Conservation (phyloP, 2,329 filamentous ascomycete genomes). For the Aureobasidium sp. region DNA sequence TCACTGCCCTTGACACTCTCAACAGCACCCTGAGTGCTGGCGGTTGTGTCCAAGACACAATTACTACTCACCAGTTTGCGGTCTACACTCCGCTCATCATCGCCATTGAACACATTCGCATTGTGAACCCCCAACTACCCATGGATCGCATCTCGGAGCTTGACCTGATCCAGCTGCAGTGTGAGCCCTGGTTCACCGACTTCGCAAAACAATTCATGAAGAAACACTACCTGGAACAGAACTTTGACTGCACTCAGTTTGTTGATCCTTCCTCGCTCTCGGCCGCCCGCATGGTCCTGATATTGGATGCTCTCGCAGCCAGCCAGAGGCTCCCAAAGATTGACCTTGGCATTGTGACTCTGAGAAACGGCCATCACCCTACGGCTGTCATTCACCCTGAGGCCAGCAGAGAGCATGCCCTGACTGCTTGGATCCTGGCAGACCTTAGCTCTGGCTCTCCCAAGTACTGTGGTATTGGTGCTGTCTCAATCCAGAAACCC, state of each 20-base stretch:
- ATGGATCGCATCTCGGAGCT: neutral
- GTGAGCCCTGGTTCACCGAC: neutral
- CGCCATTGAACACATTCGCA: neutral
- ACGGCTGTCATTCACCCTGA: neutral
- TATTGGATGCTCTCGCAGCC: neutral
- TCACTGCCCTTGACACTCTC: too few species aligned
- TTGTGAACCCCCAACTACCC: too few species aligned
- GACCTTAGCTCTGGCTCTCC: neutral
- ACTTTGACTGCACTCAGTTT: neutral
- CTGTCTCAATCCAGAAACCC: neutral
- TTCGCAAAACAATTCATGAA: neutral
- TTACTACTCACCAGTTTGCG: too few species aligned
- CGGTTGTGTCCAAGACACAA: too few species aligned
- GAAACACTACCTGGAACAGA: neutral
- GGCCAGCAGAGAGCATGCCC: neutral
- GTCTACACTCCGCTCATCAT: neutral
- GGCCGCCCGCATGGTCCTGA: neutral
- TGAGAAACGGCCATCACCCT: neutral
- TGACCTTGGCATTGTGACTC: neutral
- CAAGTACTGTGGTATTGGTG: neutral
- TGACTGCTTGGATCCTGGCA: neutral
- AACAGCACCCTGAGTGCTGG: too few species aligned
- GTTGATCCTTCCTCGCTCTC: neutral
- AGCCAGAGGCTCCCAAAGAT: neutral
- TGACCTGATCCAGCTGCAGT: neutral